Base-by-base conservation (phyloP, 495 filamentous ascomycete species). In the Penicillium turbatum region DNA sequence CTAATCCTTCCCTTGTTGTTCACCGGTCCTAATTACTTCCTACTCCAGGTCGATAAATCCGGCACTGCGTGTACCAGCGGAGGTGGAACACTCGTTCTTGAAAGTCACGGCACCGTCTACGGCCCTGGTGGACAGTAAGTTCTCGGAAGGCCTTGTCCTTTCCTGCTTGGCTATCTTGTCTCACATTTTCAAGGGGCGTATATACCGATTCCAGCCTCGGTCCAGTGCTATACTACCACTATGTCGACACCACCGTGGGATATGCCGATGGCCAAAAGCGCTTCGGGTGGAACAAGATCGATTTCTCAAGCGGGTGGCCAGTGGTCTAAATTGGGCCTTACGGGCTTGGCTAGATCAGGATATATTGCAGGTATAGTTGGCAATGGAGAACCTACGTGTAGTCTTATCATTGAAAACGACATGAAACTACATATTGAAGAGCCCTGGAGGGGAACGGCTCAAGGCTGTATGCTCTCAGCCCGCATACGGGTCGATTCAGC, bases 211-310 rank as follows among this genome's bases (percentile, higher is more conserved):
- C 75, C 1, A 66, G 52, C 7, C 55, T 72, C 0, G 76, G 77
- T 2, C 64, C 81, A 27, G 74, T 89, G 12, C 73, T 89, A 13
- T 89, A 89, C 62, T 89, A 90, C 57, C 85, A 89, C 59, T 89
- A 89, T 35, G 67, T 83, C 19, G 77, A 90, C 59, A 87, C 81
- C 0, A 79, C 56, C 3, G 72, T 89, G 55, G 86, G 86, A 0
- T 84, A 81, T 56, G 80, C 72, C 0, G 85, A 89, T 64, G 74
- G 72, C 1, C 72, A 88, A 56, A 84, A 86, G 61, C 69, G 72
- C 44, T 87, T 90, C 57, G 86, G 87, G 5, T 85, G 81, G 79
- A 90, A 89, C 48, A 63, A 61, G 8, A 77, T 91, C 52, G 67
- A 78, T 40, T 90, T 81, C 57, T 79, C 80, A 0, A 79, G 68